Evolutionary conservation across 2,329 filamentous ascomycete species (phyloP), one percentile per base, ranked within the genome.

Genomic region (Pseudopithomyces chartarum): DNA sequence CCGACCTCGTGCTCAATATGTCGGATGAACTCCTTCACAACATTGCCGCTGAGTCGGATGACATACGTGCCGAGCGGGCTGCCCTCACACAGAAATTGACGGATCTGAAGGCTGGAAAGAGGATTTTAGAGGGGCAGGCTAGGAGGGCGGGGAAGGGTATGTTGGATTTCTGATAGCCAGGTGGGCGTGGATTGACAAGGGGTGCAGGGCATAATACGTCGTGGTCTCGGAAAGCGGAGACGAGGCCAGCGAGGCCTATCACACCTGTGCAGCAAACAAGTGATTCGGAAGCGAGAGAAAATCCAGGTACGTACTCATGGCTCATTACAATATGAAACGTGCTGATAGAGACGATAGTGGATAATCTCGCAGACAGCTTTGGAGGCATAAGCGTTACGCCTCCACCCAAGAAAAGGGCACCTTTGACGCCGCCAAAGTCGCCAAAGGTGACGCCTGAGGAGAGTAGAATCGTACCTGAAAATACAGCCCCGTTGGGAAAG

Each of bases 31-130:
- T 61, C 11, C 40, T 73, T 1, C 10, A 44, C 2, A 38, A 34
- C 10, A 66, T 73, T 43, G 70, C 69, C 6, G 61, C 68, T 1
- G 70, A 71, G 45, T 65, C 64, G 1, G 58, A 64, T n/a, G 66
- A 68, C 6, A 56, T 59, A 17, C 57, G 59, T 8, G 38, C 29
- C 11, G 46, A 65, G 34, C 68, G 68, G 7, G 33, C 36, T 2
- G 29, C 38, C 1, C 50, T 67, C 34, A 55, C 44, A 29, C 23
- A 63, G 43, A 67, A 61, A 44, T 46, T 69, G 2, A 42, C 47
- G 7, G 59, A 54, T 34, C 52, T 68, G 13, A 32, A 56, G 49
- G 36, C 29, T 12, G 63, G 62, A 32, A 67, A 64, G 39, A 34
- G 49, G 5, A 55, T 63, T 10, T 33, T 69, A 5, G 52, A 59